Evolutionary conservation across 768 basidiomycete species (phyloP).

Genomic region (Termitomyces sp.): DNA sequence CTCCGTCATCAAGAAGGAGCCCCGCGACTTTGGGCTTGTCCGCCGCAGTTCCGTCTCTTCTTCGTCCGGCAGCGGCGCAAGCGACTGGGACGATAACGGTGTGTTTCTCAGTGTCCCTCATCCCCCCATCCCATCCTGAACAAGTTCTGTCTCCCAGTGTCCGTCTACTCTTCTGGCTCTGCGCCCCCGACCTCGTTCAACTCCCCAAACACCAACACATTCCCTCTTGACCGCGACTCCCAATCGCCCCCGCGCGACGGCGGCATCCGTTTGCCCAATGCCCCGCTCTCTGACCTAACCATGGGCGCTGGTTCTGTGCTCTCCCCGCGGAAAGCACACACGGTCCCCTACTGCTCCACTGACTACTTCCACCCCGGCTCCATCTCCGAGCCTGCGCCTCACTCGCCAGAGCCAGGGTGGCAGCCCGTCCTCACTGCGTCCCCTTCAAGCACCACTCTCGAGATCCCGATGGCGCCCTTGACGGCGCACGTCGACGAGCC

Average conservation of each 20-base stretch:
- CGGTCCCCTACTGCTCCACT: conserved; percentile 7
- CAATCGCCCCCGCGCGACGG: conserved; percentile 45
- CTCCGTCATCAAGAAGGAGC: conserved; percentile 58
- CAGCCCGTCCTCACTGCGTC: conserved; percentile 3
- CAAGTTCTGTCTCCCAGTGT: conserved; percentile 25
- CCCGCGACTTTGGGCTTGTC: conserved; percentile 41
- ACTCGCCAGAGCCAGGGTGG: conserved; percentile 6
- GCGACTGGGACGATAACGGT: conserved; percentile 84
- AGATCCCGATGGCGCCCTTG: neutral
- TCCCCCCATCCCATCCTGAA: conserved; percentile 14
- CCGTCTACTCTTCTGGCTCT: conserved; percentile 53
- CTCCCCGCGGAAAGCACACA: conserved; percentile 8
- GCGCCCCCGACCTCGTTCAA: conserved; percentile 60
- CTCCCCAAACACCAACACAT: conserved; percentile 55
- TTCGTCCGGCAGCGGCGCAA: conserved; percentile 49
- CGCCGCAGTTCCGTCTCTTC: conserved; percentile 64
- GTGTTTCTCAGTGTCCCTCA: conserved; percentile 22
- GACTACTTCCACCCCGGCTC: conserved; percentile 12
- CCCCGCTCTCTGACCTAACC: conserved; percentile 66
- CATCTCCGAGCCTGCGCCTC: conserved; percentile 5
- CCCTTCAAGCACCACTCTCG: neutral
- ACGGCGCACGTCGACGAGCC: neutral
- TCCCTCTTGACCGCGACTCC: conserved; percentile 54
- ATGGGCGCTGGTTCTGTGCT: conserved; percentile 10
- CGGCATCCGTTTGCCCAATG: conserved; percentile 69